These are phyloP conservation scores for Coelastrella sp. DNA, from an alignment of 139 green algal species.

Conservation along the genomic window DNA sequence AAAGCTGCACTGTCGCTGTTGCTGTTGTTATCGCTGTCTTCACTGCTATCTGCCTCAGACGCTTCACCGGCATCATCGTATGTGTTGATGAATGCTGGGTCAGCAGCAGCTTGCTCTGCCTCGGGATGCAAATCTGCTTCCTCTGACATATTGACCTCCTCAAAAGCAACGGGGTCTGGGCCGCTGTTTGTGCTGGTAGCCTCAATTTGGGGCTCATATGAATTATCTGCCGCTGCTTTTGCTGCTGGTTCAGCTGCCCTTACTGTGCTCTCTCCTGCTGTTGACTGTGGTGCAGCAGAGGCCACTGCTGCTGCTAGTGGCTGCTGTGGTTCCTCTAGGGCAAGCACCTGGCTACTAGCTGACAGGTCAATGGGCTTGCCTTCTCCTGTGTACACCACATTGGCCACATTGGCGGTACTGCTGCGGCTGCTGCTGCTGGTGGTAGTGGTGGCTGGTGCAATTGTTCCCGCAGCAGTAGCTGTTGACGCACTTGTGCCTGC, in stretches of 20 bases:
- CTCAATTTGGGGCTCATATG: background rate
- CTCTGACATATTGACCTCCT: background rate
- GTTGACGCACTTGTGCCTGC: no score
- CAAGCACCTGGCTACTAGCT: background rate
- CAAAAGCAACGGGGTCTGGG: background rate
- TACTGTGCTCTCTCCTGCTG: no score
- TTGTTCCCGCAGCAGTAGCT: no score
- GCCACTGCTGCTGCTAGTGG: background rate
- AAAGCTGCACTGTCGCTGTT: background rate
- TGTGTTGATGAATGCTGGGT: background rate
- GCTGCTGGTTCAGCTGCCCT: background rate
- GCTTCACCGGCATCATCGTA: background rate
- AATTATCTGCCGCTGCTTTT: no score
- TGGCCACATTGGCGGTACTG: background rate
- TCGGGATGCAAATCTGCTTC: background rate
- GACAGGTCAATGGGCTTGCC: background rate
- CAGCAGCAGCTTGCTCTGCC: background rate
- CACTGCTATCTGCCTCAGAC: no score
- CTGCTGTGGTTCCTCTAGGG: background rate
- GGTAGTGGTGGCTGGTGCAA: background rate
- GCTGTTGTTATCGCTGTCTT: no score
- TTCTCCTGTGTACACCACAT: background rate
- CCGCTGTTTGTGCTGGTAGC: background rate
- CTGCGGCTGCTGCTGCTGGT: slow-evolving; percentile 20
- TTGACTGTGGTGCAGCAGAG: background rate